phyloP scores from a whole-genome alignment of 108 stramenopile genomes.

The Pseudonitzschia delicatissima region DNA sequence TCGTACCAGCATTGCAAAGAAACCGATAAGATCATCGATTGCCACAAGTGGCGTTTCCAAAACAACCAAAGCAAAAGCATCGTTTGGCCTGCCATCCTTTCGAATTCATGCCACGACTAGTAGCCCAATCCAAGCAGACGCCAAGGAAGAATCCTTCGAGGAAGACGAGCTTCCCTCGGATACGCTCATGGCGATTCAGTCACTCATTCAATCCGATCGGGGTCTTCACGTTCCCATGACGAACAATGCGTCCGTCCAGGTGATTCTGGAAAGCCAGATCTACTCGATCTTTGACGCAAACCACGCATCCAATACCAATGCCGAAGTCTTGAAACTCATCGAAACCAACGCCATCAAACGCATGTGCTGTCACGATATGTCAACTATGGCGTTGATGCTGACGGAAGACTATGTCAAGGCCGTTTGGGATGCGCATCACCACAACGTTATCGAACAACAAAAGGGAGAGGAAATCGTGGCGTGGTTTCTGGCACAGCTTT shows the following conservation, averaged over 20 bases:
- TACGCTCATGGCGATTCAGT: slow-evolving; percentile 22
- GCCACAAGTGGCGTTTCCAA: neutral
- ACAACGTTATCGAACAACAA: neutral
- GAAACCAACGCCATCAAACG: slow-evolving; percentile 14
- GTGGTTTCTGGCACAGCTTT: slow-evolving; percentile 24
- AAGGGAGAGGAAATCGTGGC: slow-evolving; percentile 12
- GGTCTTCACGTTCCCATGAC: slow-evolving; percentile 24
- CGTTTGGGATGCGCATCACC: slow-evolving; percentile 30
- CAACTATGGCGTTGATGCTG: slow-evolving; percentile 14
- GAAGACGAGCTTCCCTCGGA: slow-evolving; percentile 22
- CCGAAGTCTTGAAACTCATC: slow-evolving; percentile 12
- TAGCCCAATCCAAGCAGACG: neutral
- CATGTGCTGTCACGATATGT: slow-evolving; percentile 20
- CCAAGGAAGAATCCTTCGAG: neutral
- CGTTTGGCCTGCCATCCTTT: neutral
- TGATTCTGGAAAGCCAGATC: slow-evolving; percentile 20
- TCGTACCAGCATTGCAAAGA: neutral
- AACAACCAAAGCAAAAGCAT: neutral
- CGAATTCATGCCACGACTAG: neutral
- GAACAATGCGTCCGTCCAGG: slow-evolving; percentile 10
- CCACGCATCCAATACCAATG: slow-evolving; percentile 16
- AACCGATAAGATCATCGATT: neutral
- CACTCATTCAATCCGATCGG: neutral
- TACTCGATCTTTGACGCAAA: slow-evolving; percentile 20
- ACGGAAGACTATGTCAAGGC: slow-evolving; percentile 21